phyloP scores from a whole-genome alignment of 176 grass and related monocot species.

The Bothriochloa decipiens region DNA sequence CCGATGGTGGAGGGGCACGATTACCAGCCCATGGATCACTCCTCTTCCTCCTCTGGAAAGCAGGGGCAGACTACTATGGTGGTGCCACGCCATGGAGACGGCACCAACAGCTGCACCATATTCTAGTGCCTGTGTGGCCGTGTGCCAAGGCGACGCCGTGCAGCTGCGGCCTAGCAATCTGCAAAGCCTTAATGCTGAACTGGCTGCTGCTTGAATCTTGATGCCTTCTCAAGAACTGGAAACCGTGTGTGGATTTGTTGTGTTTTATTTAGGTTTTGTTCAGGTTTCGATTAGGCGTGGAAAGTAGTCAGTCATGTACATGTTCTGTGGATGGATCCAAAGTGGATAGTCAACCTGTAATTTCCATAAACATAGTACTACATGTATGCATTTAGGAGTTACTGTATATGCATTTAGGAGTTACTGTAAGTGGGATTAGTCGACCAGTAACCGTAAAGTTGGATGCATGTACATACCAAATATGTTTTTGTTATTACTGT shows the following conservation, averaged over 20 bases:
- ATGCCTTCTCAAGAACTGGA: background rate
- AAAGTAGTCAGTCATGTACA: background rate
- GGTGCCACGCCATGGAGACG: slow-evolving; percentile 30
- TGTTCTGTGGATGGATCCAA: background rate
- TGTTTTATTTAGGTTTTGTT: background rate
- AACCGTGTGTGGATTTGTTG: background rate
- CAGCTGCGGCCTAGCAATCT: background rate
- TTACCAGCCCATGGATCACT: slow-evolving; percentile 38
- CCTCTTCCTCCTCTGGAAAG: background rate
- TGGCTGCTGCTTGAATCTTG: background rate
- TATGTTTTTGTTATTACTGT: too few species aligned
- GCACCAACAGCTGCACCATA: slow-evolving; percentile 33
- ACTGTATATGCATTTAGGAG: too few species aligned
- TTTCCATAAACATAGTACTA: too few species aligned
- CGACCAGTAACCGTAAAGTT: too few species aligned
- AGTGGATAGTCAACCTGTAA: background rate
- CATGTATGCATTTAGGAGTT: too few species aligned
- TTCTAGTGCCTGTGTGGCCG: slow-evolving; percentile 19
- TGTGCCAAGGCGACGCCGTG: background rate
- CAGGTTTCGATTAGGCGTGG: background rate
- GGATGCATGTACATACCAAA: too few species aligned
- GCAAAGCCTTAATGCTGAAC: background rate
- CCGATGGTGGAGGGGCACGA: slow-evolving; percentile 53
- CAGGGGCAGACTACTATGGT: slow-evolving; percentile 13
- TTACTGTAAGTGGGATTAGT: too few species aligned